Evolutionary conservation across 495 filamentous ascomycete genomes (phyloP).

Genomic region (Trichoderma parareesei): DNA sequence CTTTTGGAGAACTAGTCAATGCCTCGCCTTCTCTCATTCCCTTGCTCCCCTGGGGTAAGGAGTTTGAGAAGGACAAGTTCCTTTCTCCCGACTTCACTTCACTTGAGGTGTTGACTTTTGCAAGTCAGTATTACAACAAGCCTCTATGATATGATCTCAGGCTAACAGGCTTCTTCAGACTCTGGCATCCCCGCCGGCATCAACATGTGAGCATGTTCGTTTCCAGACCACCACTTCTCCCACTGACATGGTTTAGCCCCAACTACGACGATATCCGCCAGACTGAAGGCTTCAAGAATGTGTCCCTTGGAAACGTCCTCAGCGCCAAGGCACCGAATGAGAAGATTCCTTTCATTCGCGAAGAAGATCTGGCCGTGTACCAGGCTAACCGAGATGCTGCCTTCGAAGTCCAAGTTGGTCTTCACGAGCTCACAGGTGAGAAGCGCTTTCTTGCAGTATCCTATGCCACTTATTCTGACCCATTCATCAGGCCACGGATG

Average conservation of each 20-base stretch:
- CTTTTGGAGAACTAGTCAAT: constrained; percentile 81
- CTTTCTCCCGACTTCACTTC: constrained; percentile 90
- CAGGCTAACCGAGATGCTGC: constrained; percentile 71
- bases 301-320: constrained; percentile 83
- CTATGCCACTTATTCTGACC: neutral
- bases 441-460: neutral
- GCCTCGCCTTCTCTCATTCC: constrained; percentile 76
- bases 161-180: constrained; percentile 47
- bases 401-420: constrained; percentile 91
- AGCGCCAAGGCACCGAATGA: constrained; percentile 85
- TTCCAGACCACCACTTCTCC: neutral
- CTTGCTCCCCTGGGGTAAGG: constrained; percentile 75
- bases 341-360: constrained; percentile 76
- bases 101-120: constrained; percentile 57
- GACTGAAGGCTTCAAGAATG: constrained; percentile 95
- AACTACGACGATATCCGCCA: constrained; percentile 96
- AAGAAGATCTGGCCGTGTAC: constrained; percentile 67
- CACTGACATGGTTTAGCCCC: constrained; percentile 50
- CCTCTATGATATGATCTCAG: constrained; percentile 11
- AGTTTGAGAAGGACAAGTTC: constrained; percentile 95
- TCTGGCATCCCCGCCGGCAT: constrained; percentile 79
- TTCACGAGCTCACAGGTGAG: constrained; percentile 82
- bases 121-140: neutral
- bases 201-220: constrained; percentile 33
- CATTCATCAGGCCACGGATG: constrained; percentile 58